Base-by-base conservation (phyloP, 441 rosid genomes). In the Erodium trifolium region DNA sequence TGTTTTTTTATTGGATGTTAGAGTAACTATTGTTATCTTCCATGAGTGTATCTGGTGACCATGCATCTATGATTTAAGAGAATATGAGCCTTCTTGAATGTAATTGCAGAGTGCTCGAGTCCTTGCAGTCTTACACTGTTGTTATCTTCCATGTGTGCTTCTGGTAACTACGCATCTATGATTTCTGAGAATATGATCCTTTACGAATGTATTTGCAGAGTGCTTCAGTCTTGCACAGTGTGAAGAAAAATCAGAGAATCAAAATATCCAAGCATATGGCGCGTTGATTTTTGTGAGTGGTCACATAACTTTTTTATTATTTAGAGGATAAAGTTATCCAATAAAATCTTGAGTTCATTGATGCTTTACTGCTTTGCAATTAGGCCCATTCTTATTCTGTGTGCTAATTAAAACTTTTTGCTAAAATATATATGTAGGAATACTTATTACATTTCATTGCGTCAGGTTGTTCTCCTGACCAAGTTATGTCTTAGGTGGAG, bases 221-320 rank as follows among this genome's bases (percentile, higher is more conserved):
- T 92, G 99, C 73, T 88, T 88, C 80, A 90, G 84, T 83, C 81
- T 92, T 77, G 79, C 93, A 75, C 81, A 90, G 13, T 92, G 98
- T 74, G 68, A 86, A 67, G 82, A 89, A 63, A 87, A 86, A 45
- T 77, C 94, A 5, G 77, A 81, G 9, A 80, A 75, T 76, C 97
- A 94, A 83, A 87, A 94, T 82, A 82, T 92, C 73, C 96, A 88
- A 78, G 91, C 89, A 19, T 88, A 88, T 73, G 99, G 99, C 41
- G 70, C 86, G 73, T 77, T 94, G 96, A 85, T 94, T 71, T 80
- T 92, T 14, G 99, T 90, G 86, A 88, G 97, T 85, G 23, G 45
- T 62, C 41, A 6, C 5, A 14, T 16, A 9, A 6, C n/a, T 4
- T 37, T 37, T 66, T 51, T n/a, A 51, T 51, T 16, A 51, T 51